Base-by-base conservation (phyloP, 2,329 filamentous ascomycete genomes). In the Scedosporium boydii region DNA sequence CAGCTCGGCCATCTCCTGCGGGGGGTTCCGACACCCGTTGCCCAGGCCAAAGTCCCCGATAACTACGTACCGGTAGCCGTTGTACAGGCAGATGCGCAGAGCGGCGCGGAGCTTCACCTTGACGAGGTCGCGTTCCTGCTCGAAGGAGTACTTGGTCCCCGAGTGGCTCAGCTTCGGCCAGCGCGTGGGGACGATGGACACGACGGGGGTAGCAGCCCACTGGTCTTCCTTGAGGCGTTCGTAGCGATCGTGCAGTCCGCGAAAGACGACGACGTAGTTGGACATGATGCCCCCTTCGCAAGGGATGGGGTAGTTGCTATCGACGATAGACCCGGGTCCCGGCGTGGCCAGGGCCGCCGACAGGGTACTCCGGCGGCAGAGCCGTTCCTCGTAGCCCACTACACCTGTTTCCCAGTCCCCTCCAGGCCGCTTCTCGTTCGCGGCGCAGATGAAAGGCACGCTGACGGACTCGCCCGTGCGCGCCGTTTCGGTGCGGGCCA, bases 371-470 rank as follows among this genome's bases (percentile, higher is more conserved):
- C 89, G 80, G 64, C 89, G 82, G 69, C 88, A 90, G 44, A 93
- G 81, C 66, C 87, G 87, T 73, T 92, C 89, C 75, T 78, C 77
- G 64, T 78, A 77, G 41, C 76, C 76, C 2, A 75, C 71, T 12
- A 75, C 78, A 64, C 80, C 80, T 6, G 82, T 88, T 68, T 91
- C 88, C 89, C 89, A 93, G 70, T 92, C 88, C n/a, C 89, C 89
- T 9, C 89, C 89, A 0, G 89, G 82, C 44, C 87, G 80, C 70
- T 87, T 89, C 71, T 92, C 89, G 74, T 92, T 90, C 58, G 89
- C 89, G 62, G 86, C 83, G 67, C 88, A 90, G 65, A 91, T 83
- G 63, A 90, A 86, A 0, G 87, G 85, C 62, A 90, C 81, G 2
- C 76, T 73, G 44, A 76, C 68, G 9, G 69, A 70, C 61, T 75